Evolutionary conservation across 495 filamentous ascomycete genomes (phyloP), one percentile per base, ranked within the genome.

Genomic region (Pyrenula massariospora): DNA sequence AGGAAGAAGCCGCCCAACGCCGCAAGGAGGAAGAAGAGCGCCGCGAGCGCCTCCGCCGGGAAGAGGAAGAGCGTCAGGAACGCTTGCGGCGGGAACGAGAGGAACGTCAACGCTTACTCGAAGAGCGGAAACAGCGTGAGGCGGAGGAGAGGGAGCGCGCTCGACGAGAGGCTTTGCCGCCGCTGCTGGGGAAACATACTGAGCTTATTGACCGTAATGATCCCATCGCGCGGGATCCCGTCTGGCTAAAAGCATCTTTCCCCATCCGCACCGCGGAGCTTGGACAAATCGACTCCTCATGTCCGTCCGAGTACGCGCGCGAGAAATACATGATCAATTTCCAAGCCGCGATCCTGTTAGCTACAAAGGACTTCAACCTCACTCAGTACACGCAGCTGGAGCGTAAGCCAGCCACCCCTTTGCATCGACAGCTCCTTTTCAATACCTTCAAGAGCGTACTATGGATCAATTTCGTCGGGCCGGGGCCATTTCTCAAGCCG

Each of bases 251-350:
- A 52, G 73, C 74, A 54, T 81, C 77, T 59, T 70, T 80, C 61
- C 78, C 78, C 19, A 61, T 82, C 10, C 73, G 73, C 19, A 79
- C 76, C 42, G 78, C 72, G 12, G 68, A 70, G 49, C 77, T 73
- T 11, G 57, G 63, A 25, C 75, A 80, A 52, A 68, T 81, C 21
- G 70, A 79, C 36, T 68, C 73, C 25, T 57, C 56, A 21, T 79
- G 73, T 63, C 61, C 58, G 20, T 53, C 54, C 23, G 70, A 78
- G 22, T 57, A 73, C 48, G 71, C 72, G 5, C 68, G 74, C 22
- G 87, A 91, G 60, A 77, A 81, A 66, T 91, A 87, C 86, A 73
- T 90, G 60, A 80, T 87, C 24, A 91, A 89, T 59, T 84, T 85
- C 50, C 79, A 91, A 62, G 84, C 84, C 56, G 86, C 87, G 19